Evolutionary conservation across 164 flowering plant species (phyloP), one percentile per base, ranked within the genome.

Genomic region (Euptelea pleiosperma): DNA sequence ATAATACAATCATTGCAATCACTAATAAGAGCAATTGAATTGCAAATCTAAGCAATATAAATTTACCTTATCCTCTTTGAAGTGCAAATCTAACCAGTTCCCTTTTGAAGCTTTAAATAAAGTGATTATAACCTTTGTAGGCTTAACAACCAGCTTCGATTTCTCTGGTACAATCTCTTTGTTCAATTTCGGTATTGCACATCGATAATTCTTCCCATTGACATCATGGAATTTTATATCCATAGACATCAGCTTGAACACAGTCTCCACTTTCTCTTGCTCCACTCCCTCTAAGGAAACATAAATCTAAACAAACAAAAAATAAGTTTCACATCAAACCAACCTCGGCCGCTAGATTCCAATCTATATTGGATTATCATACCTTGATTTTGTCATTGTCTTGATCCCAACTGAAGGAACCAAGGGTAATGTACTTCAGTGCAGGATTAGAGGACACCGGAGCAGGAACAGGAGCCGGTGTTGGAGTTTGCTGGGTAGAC

Each of bases 321-420:
- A 33, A 22, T 5, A 15, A 6, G 41, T 50, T 5, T 16, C 7
- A 26, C 21, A 25, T 55, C 28, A 47, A 28, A n/a, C 1, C 24
- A 37, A 16, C 0, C 31, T 2, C 0, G 28, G 14, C 14, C 52
- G 18, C 62, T 22, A n/a, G n/a, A n/a, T n/a, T n/a, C n/a, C n/a
- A n/a, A n/a, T n/a, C n/a, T n/a, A 41, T 11, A 12, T 22, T n/a
- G 34, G 11, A 28, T 21, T 24, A 25, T 1, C 56, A 18, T 68
- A 93, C 99, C 97, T 90, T 90, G 57, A 93, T 67, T 71, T 88
- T 89, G 22, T 90, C 96, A 71, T 57, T 71, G 57, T 90, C 99
- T 73, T 93, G 97, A 68, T 93, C 97, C 97, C 97, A 93, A 66
- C 97, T 90, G 80, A 90, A 93, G 28, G 99, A 77, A 44, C 74